These are phyloP conservation scores for Rachicladosporium sp. DNA, from an alignment of 2,329 filamentous ascomycete genomes.

Conservation along the genomic window DNA sequence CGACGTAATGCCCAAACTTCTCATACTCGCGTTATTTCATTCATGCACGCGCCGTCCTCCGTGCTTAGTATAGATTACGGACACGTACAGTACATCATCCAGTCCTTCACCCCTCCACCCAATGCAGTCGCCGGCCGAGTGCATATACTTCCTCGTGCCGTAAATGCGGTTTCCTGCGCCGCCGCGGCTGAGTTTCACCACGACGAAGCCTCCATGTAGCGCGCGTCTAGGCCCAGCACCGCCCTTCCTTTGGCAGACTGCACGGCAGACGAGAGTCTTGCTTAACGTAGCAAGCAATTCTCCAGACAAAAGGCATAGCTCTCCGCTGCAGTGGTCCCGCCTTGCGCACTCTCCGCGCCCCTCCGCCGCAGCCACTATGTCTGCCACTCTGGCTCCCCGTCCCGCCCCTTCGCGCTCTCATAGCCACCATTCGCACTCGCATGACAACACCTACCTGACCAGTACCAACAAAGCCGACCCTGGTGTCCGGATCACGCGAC, in stretches of 20 bases:
- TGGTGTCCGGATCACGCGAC: constrained; percentile 81
- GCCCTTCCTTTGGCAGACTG: not conserved
- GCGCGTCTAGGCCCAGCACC: not conserved
- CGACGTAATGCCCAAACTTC: too few species aligned
- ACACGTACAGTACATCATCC: too few species aligned
- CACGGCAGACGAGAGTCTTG: constrained; percentile 4
- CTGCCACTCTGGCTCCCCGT: constrained; percentile 12
- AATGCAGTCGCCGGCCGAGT: too few species aligned
- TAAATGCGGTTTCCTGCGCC: constrained; percentile 3
- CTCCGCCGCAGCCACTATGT: constrained; percentile 3
- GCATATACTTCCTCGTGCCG: not conserved
- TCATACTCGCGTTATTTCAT: too few species aligned
- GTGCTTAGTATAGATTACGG: too few species aligned
- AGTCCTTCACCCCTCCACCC: too few species aligned
- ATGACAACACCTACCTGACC: constrained; percentile 73
- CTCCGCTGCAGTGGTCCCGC: constrained; percentile 22
- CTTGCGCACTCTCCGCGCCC: constrained; percentile 18
- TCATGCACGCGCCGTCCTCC: too few species aligned
- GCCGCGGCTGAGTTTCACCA: constrained; percentile 5
- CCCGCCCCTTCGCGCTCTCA: constrained; percentile 33
- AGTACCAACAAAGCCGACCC: constrained; percentile 81
- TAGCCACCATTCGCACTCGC: constrained; percentile 60
- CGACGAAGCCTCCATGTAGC: constrained; percentile 2
- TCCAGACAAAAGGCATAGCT: constrained; percentile 4
- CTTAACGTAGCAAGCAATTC: constrained; percentile 2